Base-by-base conservation (phyloP, 1,284 basidiomycete genomes). In the Cryptococcus depauperatus region DNA sequence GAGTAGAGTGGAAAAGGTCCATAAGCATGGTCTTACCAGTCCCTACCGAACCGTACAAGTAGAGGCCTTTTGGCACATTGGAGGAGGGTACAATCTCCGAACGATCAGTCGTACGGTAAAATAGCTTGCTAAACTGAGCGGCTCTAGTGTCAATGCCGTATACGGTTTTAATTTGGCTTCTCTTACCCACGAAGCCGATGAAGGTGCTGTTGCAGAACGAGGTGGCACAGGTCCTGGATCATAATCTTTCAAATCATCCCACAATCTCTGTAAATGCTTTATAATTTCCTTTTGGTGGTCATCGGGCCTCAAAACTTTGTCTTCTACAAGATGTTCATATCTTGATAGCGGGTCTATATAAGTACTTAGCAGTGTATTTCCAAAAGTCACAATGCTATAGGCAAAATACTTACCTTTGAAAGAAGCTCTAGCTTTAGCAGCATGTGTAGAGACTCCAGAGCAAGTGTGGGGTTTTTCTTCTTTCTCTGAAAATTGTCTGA, bases 21-120 rank as follows among this genome's bases (percentile, higher is more conserved):
- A 99, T 99, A 52, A 99, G 81, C 92, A 98, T 97, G 1, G 87
- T 88, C 76, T 76, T 76, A 21, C 95, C 93, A 4, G 92, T 97
- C 1, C 93, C 93, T 45, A 98, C 95, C 55, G 91, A 87, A 30
- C 95, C 95, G 66, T 87, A 91, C n/a, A 99, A 81, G 70, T 99
- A 98, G 21, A 98, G 76, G 10, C 92, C 89, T 56, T 84, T 84
- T 0, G 92, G 93, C 1, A 80, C 76, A 40, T 77, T 66, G 18
- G 75, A 71, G 3, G 59, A 48, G n/a, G 57, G 44, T 19, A 55
- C 42, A 64, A 72, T 64, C 14, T 76, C 72, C 26, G 71, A 57
- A 7, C 58, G 46, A 10, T 48, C 30, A 42, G 49, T 57, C 46
- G 34, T 74, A 70, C 45, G 74, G 70, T 50, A 59, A 65, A 86